Base-by-base conservation (phyloP, 2,329 filamentous ascomycete species). In the Neopestalotiopsis sp. region DNA sequence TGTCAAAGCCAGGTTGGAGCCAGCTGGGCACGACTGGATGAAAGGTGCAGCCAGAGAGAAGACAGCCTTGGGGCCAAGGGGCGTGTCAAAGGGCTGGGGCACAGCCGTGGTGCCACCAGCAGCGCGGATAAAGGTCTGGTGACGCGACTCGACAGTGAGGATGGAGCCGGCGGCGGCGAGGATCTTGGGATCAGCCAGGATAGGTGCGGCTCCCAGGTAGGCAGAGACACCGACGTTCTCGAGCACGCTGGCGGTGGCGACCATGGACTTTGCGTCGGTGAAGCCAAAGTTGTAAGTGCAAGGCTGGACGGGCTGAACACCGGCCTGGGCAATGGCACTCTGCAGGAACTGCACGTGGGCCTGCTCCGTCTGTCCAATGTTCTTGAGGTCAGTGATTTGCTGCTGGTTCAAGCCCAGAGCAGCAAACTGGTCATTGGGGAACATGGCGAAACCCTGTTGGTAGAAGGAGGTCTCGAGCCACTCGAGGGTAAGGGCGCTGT, bases 201-300 rank as follows among this genome's bases (percentile, higher is more conserved):
- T 84, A 4, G 90, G 89, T 14, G 91, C 91, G 32, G 90, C 92
- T 69, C 91, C 92, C 14, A 94, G 88, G 80, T 90, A 91, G 71
- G 91, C 91, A n/a, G 90, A 91, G 40, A 94, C 87, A 79, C 91
- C 91, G 69, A 93, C 87, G 75, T 88, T 91, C 80, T 94, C 92
- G 69, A 94, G 88, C 28, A 94, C 83, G 72, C 87, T 86, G 14
- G 91, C 92, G 2, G 90, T 92, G 64, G 86, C 87, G 49, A 94
- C 86, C 89, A 94, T 94, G 76, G 83, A 81, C 28, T 84, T 82
- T 62, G 90, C 90, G 74, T 90, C 87, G 65, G 88, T 90, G 79
- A 92, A 89, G 73, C 84, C 85, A 76, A 94, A 94, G 82, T 92
- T 88, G 84, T 94, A 94, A 66, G 84, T 83, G 86, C 92, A 94